Percentiles rank a stretch among this genome's conserved stretches.
Evolutionary conservation across 495 filamentous ascomycete genomes (phyloP).

Genomic region (Tuber aestivum): DNA sequence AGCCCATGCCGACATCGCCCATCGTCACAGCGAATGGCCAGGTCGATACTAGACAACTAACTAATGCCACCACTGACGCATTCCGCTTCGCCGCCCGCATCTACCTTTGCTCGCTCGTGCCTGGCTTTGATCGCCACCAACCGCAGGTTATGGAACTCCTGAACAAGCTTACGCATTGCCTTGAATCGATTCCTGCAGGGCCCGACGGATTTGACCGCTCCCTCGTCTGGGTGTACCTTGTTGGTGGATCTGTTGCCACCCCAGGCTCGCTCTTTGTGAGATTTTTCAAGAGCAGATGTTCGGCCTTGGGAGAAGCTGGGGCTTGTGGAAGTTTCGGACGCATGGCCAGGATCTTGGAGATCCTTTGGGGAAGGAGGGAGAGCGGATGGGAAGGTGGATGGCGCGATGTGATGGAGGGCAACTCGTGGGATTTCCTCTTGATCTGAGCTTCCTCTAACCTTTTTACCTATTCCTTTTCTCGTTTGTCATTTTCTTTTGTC

Average conservation of each 20-base stretch:
- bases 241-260: slow-evolving; percentile 69
- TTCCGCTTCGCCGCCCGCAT: slow-evolving; percentile 91
- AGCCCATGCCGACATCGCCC: slow-evolving; percentile 47
- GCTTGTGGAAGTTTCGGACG: slow-evolving; percentile 82
- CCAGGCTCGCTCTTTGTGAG: slow-evolving; percentile 64
- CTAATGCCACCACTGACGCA: slow-evolving; percentile 75
- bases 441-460: slow-evolving; percentile 55
- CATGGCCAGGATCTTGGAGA: slow-evolving; percentile 68
- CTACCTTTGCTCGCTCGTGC: slow-evolving; percentile 89
- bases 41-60: slow-evolving; percentile 73
- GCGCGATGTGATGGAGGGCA: slow-evolving; percentile 88
- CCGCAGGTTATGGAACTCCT: slow-evolving; percentile 66
- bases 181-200: slow-evolving; percentile 76
- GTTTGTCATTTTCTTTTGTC: slow-evolving; percentile 21
- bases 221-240: slow-evolving; percentile 85
- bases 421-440: slow-evolving; percentile 86
- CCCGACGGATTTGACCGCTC: slow-evolving; percentile 79
- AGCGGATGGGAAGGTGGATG: slow-evolving; percentile 70
- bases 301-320: slow-evolving; percentile 64
- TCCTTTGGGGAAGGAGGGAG: slow-evolving; percentile 66
- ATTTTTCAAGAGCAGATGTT: slow-evolving; percentile 63
- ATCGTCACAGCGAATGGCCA: slow-evolving; percentile 53
- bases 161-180: slow-evolving; percentile 60
- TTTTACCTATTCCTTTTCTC: slow-evolving; percentile 26
- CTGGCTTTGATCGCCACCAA: slow-evolving; percentile 70